Evolutionary conservation across 495 filamentous ascomycete species (phyloP).

Genomic region (Trichodelitschia bisporula): DNA sequence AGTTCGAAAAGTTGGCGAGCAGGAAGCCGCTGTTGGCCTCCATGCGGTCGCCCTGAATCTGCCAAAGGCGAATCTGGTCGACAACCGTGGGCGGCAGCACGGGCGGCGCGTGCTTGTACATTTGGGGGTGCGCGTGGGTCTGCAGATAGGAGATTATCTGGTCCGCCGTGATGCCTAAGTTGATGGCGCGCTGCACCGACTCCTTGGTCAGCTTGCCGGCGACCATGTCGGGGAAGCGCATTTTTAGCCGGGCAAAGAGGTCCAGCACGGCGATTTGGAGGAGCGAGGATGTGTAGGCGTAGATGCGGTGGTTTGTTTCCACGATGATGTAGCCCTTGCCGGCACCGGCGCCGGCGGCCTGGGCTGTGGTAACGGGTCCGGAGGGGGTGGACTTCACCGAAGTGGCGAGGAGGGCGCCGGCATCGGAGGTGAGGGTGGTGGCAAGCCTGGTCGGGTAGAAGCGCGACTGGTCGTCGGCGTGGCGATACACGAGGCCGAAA

Average conservation of each 20-base stretch:
- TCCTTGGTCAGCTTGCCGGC: conserved; percentile 69
- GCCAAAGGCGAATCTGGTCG: conserved; percentile 93
- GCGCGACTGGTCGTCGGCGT: conserved; percentile 20
- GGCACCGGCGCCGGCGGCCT: conserved; percentile 10
- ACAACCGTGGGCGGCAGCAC: conserved; percentile 84
- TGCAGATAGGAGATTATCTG: conserved; percentile 74
- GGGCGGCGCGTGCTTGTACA: conserved; percentile 43
- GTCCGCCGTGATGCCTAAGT: conserved; percentile 75
- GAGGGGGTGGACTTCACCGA: conserved; percentile 5
- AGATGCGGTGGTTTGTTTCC: conserved; percentile 97
- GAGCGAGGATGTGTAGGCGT: conserved; percentile 83
- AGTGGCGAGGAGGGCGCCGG: conserved; percentile 26
- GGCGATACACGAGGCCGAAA: conserved; percentile 76
- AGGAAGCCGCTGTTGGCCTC: conserved; percentile 56
- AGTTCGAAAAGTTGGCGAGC: conserved; percentile 64
- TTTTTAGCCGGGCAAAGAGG: conserved; percentile 62
- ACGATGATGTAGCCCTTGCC: conserved; percentile 73
- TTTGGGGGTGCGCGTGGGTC: conserved; percentile 78
- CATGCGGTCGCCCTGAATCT: conserved; percentile 88
- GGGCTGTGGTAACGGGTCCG: too few species aligned
- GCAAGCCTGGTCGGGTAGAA: conserved; percentile 92
- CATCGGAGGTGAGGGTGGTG: conserved; percentile 78
- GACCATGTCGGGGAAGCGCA: conserved; percentile 79
- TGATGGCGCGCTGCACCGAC: conserved; percentile 64
- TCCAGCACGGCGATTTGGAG: conserved; percentile 85